A percentile compares a stretch with the other conserved stretches of the same genome.
phyloP scores from a whole-genome alignment of 202 grass and related monocot species.

The Hordeum pubiflorum region DNA sequence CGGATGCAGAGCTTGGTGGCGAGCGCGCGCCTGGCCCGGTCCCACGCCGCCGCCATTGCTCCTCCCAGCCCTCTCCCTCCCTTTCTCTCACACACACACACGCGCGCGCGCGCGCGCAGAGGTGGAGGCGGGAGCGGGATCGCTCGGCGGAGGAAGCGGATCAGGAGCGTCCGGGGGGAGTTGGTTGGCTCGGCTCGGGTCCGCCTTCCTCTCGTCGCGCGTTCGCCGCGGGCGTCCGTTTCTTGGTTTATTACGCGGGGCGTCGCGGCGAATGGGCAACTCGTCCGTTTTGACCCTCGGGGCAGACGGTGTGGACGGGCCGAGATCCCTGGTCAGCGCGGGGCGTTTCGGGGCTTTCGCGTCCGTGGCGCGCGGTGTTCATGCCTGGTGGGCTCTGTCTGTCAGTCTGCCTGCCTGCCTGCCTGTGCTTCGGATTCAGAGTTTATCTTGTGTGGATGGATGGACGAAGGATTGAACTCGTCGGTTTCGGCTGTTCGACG shows the following conservation, averaged over 20 bases:
- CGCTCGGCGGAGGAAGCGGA: not conserved
- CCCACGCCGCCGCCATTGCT: slow-evolving; percentile 66
- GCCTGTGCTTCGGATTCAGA: not conserved
- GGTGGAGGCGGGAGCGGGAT: not conserved
- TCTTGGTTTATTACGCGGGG: not conserved
- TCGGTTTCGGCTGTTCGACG: too few species aligned
- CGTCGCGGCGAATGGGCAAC: not conserved
- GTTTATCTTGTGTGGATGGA: too few species aligned
- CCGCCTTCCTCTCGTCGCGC: not conserved
- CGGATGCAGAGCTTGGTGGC: slow-evolving; percentile 47
- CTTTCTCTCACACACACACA: too few species aligned
- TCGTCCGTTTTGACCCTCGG: not conserved
- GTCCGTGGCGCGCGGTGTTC: not conserved
- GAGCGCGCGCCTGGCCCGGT: slow-evolving; percentile 53
- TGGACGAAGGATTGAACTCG: too few species aligned
- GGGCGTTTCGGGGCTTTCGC: not conserved
- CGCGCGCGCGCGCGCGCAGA: not conserved
- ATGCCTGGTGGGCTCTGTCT: not conserved
- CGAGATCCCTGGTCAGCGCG: not conserved
- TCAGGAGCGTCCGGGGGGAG: slow-evolving; percentile 3
- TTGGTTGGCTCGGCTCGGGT: not conserved
- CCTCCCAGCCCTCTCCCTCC: too few species aligned
- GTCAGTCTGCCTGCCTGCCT: too few species aligned
- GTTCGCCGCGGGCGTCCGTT: not conserved
- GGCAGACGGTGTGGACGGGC: not conserved